Base-by-base conservation (phyloP, 2,329 filamentous ascomycete genomes). In the Colletotrichum camelliae region DNA sequence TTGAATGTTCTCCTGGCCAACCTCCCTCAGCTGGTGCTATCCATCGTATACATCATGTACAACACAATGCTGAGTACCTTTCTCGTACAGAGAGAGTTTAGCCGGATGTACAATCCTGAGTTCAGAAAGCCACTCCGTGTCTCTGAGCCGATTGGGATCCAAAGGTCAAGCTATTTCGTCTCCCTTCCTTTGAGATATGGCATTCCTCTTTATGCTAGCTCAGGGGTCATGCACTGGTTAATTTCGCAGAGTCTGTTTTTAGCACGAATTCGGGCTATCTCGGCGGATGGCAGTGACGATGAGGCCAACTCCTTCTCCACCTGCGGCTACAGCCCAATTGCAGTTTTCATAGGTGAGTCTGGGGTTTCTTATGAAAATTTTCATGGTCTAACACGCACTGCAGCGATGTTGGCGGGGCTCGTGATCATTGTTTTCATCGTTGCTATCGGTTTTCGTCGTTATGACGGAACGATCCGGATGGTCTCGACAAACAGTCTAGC, bases 231-330 rank as follows among this genome's bases (percentile, higher is more conserved):
- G 69, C 88, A 90, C 77, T 90, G 87, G 88, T 80, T 89, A 7
- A 81, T 88, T 5, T 90, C 88, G 0, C 86, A 88, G 74, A 85
- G 84, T 58, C 74, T 89, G 2, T 89, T 88, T 79, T 77, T 88
- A 0, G 85, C 85, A 0, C 80, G 84, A 4, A 84, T 87, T 24
- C 80, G 80, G 3, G 82, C 81, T 2, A 10, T 83, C 43, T 10
- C 60, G 4, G 78, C 80, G 3, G 72, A 79, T 12, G 82, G 80
- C 0, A n/a, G 15, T 3, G 58, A 78, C 3, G 80, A 83, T 61
- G 43, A 62, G 5, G 57, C 8, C 2, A 77, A 83, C 61, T 82
- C 82, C 0, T 83, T 83, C 43, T 83, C 82, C 2, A 82, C 80
- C 0, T 80, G 79, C 43, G 83, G 79, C 5, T 82, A 81, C 24